These are phyloP conservation scores for Botryotinia convoluta DNA, from an alignment of 2,329 filamentous ascomycete genomes.

Conservation along the genomic window DNA sequence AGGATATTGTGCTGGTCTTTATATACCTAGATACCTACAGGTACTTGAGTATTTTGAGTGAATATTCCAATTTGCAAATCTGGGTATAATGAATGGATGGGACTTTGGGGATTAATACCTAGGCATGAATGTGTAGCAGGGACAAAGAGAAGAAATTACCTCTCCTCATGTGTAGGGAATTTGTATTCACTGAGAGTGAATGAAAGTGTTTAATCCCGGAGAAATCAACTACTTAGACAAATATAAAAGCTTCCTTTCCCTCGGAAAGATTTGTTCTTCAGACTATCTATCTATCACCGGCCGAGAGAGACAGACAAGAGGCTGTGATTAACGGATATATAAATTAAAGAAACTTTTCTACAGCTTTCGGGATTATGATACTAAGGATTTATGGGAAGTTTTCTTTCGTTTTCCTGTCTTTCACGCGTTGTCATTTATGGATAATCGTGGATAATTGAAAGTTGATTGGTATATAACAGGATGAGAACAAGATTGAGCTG, in stretches of 20 bases:
- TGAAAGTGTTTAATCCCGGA: rapidly evolving
- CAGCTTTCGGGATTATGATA: background rate
- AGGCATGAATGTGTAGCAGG: background rate
- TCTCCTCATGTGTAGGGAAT: background rate
- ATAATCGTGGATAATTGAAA: rapidly evolving
- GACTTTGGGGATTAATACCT: no score
- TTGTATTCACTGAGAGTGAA: rapidly evolving
- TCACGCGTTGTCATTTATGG: background rate
- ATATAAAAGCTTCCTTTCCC: background rate
- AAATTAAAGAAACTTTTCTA: rapidly evolving
- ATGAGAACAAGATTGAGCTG: background rate
- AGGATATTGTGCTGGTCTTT: rapidly evolving
- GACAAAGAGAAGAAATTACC: rapidly evolving
- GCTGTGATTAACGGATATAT: background rate
- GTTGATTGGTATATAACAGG: rapidly evolving
- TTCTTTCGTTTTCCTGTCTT: background rate
- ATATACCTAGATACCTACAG: background rate
- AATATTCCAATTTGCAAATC: background rate
- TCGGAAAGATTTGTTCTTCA: rapidly evolving
- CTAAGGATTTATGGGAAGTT: rapidly evolving
- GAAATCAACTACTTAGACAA: rapidly evolving
- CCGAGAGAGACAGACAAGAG: background rate
- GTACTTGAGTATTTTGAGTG: rapidly evolving
- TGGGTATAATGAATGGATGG: no score
- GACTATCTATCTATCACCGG: background rate